Evolutionary conservation across 1,284 basidiomycete species (phyloP), one percentile per base, ranked within the genome.

Genomic region (Ganoderma resinaceum): DNA sequence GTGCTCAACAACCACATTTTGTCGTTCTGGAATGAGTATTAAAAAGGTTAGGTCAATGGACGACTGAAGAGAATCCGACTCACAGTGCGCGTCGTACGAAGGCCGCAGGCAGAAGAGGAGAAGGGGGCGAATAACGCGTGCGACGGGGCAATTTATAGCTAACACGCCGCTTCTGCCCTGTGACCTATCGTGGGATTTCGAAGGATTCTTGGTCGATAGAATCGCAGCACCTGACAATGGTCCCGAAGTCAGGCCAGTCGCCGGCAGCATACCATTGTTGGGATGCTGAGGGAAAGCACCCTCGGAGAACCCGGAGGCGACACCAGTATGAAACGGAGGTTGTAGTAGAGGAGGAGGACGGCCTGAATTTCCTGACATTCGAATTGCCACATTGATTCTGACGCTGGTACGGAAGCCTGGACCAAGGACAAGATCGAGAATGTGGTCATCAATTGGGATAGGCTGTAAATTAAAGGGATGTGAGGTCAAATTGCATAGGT

Each of bases 1-100:
- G 63, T 60, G 43, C 43, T 49, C 2, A 65, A n/a, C 18, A 65
- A 20, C 57, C 57, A 65, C 63, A 65, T 65, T 23, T 16, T n/a
- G 43, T 46, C n/a, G n/a, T 23, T 9, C 43, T 46, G 43, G 0
- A 23, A 23, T n/a, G 43, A 23, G 11, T 11, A 46, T 46, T 4
- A 46, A n/a, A 5, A 46, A 46, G 1, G n/a, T 9, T 46, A 1
- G n/a, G 6, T 2, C 7, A 8, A 2, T 8, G 11, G 43, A 46
- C 6, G 8, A 7, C 9, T 23, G 43, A 11, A 8, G 12, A 12
- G n/a, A 3, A 23, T 8, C 43, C n/a, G 4, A 46, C 43, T 46
- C 9, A 23, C n/a, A 3, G 43, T 46, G 0, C 43, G 3, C 8
- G n/a, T 23, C 9, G n/a, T 16, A 16, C 6, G 18, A 9, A 11